Conservation (phyloP, 1,284 basidiomycete genomes). For the Moesziomyces sp. region DNA sequence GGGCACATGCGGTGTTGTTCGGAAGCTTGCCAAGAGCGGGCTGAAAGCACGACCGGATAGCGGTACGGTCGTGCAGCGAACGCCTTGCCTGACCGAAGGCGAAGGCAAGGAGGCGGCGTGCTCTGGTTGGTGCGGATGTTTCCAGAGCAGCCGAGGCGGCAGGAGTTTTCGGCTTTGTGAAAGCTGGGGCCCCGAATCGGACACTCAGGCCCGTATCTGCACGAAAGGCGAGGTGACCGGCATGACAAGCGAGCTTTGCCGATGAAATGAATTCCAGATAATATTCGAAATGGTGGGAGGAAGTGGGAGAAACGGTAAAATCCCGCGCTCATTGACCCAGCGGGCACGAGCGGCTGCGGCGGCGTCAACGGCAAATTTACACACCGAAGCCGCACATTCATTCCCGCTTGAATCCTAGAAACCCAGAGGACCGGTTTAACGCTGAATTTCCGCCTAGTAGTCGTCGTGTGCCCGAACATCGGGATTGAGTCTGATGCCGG, state of each 20-base stretch:
- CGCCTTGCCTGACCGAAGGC: too few species aligned
- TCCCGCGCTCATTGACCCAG: too few species aligned
- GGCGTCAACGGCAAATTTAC: too few species aligned
- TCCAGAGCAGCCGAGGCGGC: not conserved
- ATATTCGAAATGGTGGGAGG: not conserved
- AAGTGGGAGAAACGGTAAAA: not conserved
- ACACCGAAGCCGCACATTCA: too few species aligned
- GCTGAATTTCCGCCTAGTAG: too few species aligned
- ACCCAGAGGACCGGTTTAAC: too few species aligned
- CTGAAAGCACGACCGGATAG: not conserved
- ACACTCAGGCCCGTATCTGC: not conserved
- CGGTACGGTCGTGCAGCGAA: not conserved
- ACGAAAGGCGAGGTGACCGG: not conserved
- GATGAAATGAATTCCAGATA: too few species aligned
- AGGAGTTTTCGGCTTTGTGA: not conserved
- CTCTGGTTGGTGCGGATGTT: not conserved
- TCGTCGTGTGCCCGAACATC: too few species aligned
- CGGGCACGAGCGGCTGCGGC: too few species aligned
- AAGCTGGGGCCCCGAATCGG: not conserved
- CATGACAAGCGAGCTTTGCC: not conserved
- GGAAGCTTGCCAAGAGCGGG: not conserved
- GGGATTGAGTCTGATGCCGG: too few species aligned
- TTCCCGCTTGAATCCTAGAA: too few species aligned
- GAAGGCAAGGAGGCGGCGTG: not conserved
- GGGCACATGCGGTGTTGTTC: not conserved